These are phyloP conservation scores for Apiospora koreana DNA, from an alignment of 2,329 filamentous ascomycete genomes.

Conservation along the genomic window DNA sequence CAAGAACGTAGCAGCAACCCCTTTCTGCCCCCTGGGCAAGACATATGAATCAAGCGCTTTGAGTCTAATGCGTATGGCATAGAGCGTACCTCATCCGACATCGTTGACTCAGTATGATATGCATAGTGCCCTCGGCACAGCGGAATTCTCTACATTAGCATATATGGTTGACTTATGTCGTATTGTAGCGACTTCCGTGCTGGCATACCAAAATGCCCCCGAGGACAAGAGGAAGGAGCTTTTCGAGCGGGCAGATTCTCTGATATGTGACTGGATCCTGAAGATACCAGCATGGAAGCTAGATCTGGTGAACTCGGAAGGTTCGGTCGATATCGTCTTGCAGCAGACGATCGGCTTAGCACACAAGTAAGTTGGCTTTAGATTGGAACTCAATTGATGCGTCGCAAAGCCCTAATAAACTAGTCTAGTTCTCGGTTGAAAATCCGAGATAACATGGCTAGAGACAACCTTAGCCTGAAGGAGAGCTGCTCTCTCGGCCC, in stretches of 20 bases:
- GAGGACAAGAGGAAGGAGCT: slow-evolving; percentile 26
- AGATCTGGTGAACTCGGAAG: slow-evolving; percentile 37
- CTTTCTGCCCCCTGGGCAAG: background rate
- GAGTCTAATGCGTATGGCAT: background rate
- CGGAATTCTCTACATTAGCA: slow-evolving; percentile 39
- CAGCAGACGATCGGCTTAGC: slow-evolving; percentile 37
- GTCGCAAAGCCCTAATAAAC: background rate
- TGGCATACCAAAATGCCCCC: slow-evolving; percentile 26
- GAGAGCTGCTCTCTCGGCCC: slow-evolving; percentile 32
- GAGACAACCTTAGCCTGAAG: slow-evolving; percentile 29
- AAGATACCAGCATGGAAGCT: slow-evolving; percentile 41
- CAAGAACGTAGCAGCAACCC: background rate
- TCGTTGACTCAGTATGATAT: slow-evolving; percentile 37
- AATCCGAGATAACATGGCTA: slow-evolving; percentile 26
- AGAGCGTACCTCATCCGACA: slow-evolving; percentile 36
- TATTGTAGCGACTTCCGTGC: slow-evolving; percentile 34
- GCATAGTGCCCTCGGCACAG: slow-evolving; percentile 35
- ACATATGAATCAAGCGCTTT: background rate
- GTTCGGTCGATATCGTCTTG: slow-evolving; percentile 38
- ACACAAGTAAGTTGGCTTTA: slow-evolving; percentile 33
- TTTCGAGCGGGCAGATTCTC: slow-evolving; percentile 37
- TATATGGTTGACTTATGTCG: slow-evolving; percentile 39
- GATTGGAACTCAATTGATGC: background rate
- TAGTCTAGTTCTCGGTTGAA: slow-evolving; percentile 28
- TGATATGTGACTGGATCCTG: slow-evolving; percentile 39